phyloP scores from a whole-genome alignment of 164 flowering plant genomes.

The Taxillus chinensis region DNA sequence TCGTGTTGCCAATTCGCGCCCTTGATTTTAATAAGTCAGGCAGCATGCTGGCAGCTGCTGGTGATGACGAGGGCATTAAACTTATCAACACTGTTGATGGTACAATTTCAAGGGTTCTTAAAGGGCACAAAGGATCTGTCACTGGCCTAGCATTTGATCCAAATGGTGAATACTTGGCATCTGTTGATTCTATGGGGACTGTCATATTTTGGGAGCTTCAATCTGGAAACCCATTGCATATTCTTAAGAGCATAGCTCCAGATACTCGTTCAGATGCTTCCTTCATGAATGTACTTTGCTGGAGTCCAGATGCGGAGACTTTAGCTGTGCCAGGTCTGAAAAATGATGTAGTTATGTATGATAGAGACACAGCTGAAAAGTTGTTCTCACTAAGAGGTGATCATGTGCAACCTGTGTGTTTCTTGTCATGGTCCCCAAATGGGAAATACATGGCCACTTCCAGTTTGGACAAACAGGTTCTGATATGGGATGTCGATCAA shows the following conservation, averaged over 20 bases:
- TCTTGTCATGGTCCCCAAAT: slow-evolving; percentile 90
- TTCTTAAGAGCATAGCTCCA: slow-evolving; percentile 73
- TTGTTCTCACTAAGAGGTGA: slow-evolving; percentile 76
- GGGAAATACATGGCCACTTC: slow-evolving; percentile 97
- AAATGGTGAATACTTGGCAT: slow-evolving; percentile 71
- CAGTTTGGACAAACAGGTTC: slow-evolving; percentile 70
- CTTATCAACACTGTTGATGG: slow-evolving; percentile 89
- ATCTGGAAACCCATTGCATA: slow-evolving; percentile 52
- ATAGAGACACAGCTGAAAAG: slow-evolving; percentile 91
- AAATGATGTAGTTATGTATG: slow-evolving; percentile 92
- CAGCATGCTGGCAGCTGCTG: slow-evolving; percentile 89
- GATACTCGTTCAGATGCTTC: slow-evolving; percentile 44
- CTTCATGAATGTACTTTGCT: slow-evolving; percentile 49
- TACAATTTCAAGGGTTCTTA: slow-evolving; percentile 81
- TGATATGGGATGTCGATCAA: slow-evolving; percentile 80
- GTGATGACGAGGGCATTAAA: slow-evolving; percentile 96
- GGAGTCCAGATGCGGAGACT: slow-evolving; percentile 94
- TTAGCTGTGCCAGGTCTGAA: slow-evolving; percentile 86
- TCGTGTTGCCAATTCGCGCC: slow-evolving; percentile 84
- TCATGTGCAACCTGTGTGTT: slow-evolving; percentile 66
- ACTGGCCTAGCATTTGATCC: slow-evolving; percentile 86
- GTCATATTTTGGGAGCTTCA: slow-evolving; percentile 82
- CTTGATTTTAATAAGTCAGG: slow-evolving; percentile 87
- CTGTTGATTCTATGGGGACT: slow-evolving; percentile 74
- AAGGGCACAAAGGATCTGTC: slow-evolving; percentile 82